Evolutionary conservation across 164 flowering plant species (phyloP), one percentile per base, ranked within the genome.

Genomic region (Stephania japonica): DNA sequence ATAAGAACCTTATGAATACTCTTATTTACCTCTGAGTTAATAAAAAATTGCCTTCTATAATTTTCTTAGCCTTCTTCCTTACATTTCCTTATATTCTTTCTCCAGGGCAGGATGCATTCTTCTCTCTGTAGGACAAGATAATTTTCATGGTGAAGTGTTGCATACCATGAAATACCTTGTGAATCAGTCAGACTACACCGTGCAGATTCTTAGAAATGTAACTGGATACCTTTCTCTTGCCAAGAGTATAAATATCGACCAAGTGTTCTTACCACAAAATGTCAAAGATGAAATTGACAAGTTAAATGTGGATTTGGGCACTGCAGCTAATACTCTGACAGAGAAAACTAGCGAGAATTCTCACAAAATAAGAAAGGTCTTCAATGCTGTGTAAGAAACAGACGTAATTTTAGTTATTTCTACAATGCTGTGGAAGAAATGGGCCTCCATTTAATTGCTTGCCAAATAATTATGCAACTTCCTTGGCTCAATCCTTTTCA

Each of bases 161-260:
- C 77, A 79, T 65, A 91, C 98, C 4, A 42, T 92, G 78, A 82
- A 85, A 4, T 95, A 86, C 83, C 94, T 95, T 32, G 93, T 91
- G 42, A 90, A 89, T 79, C 96, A 90, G 78, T 95, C 99, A 42
- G 98, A 95, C 76, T 91, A 86, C 84, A 93, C 93, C 0, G 94
- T 90, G 24, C 85, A 89, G 65, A 92, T 84, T 59, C 90, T 95
- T 26, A 87, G 81, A 81, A 95, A 95, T 80, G 98, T 92, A 18
- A 91, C 98, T 0, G 83, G 70, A 69, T 95, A 88, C 79, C 80
- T 95, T 67, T 79, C 88, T 23, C 85, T 90, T 43, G 99, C 98
- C 71, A 92, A 92, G 81, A 82, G 80, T 61, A 86, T 92, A 66
- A 88, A 81, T 75, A 90, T 95, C 73, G 88, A 94, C 67, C 89